phyloP scores from a whole-genome alignment of 306 rosid genomes.

The Vigna mungo region DNA sequence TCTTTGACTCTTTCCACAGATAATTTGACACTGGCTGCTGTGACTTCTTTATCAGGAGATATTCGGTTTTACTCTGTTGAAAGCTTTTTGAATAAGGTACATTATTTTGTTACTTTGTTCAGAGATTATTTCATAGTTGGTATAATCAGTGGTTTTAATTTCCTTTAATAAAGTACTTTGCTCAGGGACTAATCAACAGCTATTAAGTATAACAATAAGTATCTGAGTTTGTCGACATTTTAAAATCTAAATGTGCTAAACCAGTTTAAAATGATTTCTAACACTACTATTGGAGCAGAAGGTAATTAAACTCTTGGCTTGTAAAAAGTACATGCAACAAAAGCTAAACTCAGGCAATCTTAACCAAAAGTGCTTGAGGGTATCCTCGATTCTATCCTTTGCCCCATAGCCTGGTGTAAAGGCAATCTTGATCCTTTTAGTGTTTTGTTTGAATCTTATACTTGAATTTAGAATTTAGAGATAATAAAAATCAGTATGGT shows the following conservation, averaged over 20 bases:
- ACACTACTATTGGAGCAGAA: neutral
- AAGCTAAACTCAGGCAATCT: neutral
- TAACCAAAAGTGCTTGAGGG: too few species aligned
- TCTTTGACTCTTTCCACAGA: slow-evolving; percentile 72
- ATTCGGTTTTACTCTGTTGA: slow-evolving; percentile 61
- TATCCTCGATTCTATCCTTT: too few species aligned
- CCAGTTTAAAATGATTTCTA: neutral
- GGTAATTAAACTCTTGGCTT: neutral
- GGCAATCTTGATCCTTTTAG: too few species aligned
- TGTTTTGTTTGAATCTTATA: too few species aligned
- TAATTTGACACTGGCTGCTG: slow-evolving; percentile 58
- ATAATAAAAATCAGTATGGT: too few species aligned
- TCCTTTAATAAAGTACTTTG: neutral
- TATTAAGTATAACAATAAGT: too few species aligned
- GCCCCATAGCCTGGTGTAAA: too few species aligned
- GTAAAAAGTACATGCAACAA: neutral
- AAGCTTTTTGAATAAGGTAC: slow-evolving; percentile 64
- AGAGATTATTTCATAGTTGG: neutral
- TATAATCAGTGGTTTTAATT: slow-evolving; percentile 6
- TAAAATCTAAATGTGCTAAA: neutral
- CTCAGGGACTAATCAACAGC: too few species aligned
- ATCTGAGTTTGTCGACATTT: too few species aligned
- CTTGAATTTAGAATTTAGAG: too few species aligned
- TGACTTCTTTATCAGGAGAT: slow-evolving; percentile 53
- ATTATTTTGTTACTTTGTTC: neutral